These are phyloP conservation scores for Suillus cothurnatus DNA, from an alignment of 768 basidiomycete species.

Conservation along the genomic window DNA sequence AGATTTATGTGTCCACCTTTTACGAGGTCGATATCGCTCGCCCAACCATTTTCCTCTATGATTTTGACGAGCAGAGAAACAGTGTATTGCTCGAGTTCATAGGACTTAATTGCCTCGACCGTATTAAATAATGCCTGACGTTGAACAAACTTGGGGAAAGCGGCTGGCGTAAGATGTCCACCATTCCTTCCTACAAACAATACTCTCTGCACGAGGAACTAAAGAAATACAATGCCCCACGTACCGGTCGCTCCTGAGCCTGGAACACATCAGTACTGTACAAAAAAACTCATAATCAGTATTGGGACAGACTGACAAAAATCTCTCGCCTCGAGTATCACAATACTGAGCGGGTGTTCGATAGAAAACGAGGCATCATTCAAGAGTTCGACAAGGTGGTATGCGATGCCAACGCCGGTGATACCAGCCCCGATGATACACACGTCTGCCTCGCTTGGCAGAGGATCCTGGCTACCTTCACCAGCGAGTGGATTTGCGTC, in stretches of 20 bases:
- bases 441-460: no score
- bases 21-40: slow-evolving; percentile 61
- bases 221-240: background rate
- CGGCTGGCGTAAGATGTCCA: slow-evolving; percentile 63
- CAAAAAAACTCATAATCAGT: background rate
- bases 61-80: slow-evolving; percentile 48
- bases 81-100: slow-evolving; percentile 57
- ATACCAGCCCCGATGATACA: no score
- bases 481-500: no score
- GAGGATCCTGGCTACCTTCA: no score
- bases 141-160: slow-evolving; percentile 47
- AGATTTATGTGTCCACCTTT: slow-evolving; percentile 50
- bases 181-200: slow-evolving; percentile 68
- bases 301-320: slow-evolving; percentile 68
- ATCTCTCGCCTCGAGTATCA: slow-evolving; percentile 84
- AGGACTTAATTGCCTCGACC: slow-evolving; percentile 55
- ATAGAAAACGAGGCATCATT: slow-evolving; percentile 5
- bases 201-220: background rate
- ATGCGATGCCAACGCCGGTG: no score
- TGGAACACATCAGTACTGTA: slow-evolving; percentile 22
- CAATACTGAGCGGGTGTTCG: slow-evolving; percentile 44
- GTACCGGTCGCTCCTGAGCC: slow-evolving; percentile 79
- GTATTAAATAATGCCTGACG: slow-evolving; percentile 44
- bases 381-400: slow-evolving; percentile 41
- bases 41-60: slow-evolving; percentile 43